Evolutionary conservation across 495 filamentous ascomycete genomes (phyloP), one percentile per base, ranked within the genome.

Genomic region (Neurospora sp.): DNA sequence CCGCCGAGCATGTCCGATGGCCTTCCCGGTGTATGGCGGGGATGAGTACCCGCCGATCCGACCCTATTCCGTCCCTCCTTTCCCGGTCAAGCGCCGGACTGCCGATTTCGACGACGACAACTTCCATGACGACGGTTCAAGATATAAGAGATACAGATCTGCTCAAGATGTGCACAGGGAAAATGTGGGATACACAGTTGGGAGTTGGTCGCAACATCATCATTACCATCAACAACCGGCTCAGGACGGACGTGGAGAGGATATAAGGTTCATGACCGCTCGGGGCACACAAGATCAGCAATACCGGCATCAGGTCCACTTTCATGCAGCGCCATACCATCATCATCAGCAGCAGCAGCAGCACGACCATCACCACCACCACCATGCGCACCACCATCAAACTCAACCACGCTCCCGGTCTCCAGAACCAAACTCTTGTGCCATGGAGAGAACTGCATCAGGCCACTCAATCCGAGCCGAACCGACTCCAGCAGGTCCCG

Each of bases 1-100:
- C 40, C 68, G 9, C 72, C 71, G 79, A 81, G 76, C 71, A 81
- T 81, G 80, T 79, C 74, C 78, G 72, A 81, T 81, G 80, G 80
- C 78, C 72, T 70, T 71, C n/a, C 78, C 74, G 72, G 71, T 72
- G 72, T 61, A 69, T 75, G 80, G 78, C 77, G 78, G 80, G 77
- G 74, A 77, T 76, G 71, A 75, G 8, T 73, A 73, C 77, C 77
- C 74, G 74, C 77, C 78, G 41, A 69, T 75, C 73, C 73, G 72
- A 18, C 68, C 44, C 18, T 73, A 71, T 10, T 73, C 68, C 71
- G 69, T 65, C 42, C 47, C 65, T 18, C 73, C 74, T 70, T 76
- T 75, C 38, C 71, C 74, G 44, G 69, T 71, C 76, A 81, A 80
- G 73, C 76, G 79, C 40, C 77, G 77, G 42, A 70, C 53, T 10